phyloP scores from a whole-genome alignment of 2,329 filamentous ascomycete genomes.

The Diaporthe sp. region DNA sequence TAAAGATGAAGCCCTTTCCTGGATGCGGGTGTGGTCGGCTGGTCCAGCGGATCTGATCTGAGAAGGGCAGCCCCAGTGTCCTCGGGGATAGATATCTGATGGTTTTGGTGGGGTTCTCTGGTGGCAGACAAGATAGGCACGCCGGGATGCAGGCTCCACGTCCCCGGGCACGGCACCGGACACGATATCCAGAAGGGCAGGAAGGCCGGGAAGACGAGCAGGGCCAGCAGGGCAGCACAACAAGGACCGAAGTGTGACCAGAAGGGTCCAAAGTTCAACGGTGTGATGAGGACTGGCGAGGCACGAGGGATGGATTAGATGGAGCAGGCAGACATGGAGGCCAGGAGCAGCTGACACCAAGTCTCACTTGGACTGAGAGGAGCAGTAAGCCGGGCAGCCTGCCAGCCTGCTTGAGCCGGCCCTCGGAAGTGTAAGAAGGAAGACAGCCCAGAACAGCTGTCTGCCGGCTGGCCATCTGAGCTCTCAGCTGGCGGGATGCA shows the following conservation, averaged over 20 bases:
- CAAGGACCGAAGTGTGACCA: constrained; percentile 13
- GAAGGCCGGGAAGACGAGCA: neutral
- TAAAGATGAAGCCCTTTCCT: neutral
- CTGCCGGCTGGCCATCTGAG: neutral
- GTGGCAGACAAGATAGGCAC: neutral
- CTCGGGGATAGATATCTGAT: neutral
- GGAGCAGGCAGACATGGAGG: constrained; percentile 33
- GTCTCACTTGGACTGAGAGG: neutral
- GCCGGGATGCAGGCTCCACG: neutral
- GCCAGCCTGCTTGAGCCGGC: neutral
- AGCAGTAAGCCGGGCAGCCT: constrained; percentile 4
- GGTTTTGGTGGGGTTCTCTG: neutral
- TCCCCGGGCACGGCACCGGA: neutral
- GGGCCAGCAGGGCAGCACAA: constrained; percentile 10
- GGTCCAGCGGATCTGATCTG: constrained; percentile 1
- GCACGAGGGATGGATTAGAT: constrained; percentile 26
- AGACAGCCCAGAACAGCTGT: neutral
- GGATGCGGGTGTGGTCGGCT: neutral
- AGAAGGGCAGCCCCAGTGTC: neutral
- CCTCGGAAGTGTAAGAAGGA: neutral
- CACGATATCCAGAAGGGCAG: constrained; percentile 16
- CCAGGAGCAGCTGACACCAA: constrained; percentile 26
- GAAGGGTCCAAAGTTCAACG: constrained; percentile 21
- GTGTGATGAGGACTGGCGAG: constrained; percentile 8
- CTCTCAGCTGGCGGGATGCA: neutral